Conservation (phyloP, 441 rosid species). For the Metrosideros polymorpha region DNA sequence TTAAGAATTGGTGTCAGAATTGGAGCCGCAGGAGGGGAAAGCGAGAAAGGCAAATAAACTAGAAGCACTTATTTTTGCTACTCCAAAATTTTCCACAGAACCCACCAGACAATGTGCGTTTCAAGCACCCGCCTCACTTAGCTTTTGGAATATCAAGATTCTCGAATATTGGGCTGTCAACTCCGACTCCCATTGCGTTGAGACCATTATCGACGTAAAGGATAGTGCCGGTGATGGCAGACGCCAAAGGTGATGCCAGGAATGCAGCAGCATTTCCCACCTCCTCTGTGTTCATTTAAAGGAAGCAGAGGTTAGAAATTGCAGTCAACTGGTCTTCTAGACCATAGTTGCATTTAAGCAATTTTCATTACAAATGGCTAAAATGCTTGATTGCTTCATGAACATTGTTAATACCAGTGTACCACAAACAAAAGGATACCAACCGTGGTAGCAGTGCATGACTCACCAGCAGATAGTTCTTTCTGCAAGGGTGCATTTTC, state of each 20-base stretch:
- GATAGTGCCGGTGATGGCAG: slow-evolving; percentile 78
- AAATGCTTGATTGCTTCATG: not conserved
- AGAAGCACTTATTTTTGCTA: not conserved
- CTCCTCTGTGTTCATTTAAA: slow-evolving; percentile 46
- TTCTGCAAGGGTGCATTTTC: slow-evolving; percentile 76
- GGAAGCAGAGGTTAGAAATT: not conserved
- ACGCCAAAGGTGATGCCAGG: slow-evolving; percentile 72
- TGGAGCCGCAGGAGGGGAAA: not conserved
- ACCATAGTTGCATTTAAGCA: not conserved
- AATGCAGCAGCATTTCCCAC: slow-evolving; percentile 90
- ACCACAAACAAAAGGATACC: not conserved
- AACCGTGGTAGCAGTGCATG: not conserved
- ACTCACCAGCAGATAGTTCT: slow-evolving; percentile 73
- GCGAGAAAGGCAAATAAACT: not conserved
- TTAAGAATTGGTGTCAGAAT: not conserved
- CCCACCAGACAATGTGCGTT: not conserved
- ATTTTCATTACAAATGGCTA: not conserved
- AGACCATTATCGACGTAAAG: slow-evolving; percentile 90
- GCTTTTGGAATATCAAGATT: slow-evolving; percentile 54
- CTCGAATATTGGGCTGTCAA: slow-evolving; percentile 74
- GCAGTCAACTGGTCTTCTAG: not conserved
- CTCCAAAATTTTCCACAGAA: not conserved
- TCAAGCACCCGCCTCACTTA: slow-evolving; percentile 12
- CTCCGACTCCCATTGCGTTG: slow-evolving; percentile 86
- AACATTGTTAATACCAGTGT: not conserved